Evolutionary conservation across 2,329 filamentous ascomycete genomes (phyloP), one percentile per base, ranked within the genome.

Genomic region (Teratosphaeria pseudoeucalypti): DNA sequence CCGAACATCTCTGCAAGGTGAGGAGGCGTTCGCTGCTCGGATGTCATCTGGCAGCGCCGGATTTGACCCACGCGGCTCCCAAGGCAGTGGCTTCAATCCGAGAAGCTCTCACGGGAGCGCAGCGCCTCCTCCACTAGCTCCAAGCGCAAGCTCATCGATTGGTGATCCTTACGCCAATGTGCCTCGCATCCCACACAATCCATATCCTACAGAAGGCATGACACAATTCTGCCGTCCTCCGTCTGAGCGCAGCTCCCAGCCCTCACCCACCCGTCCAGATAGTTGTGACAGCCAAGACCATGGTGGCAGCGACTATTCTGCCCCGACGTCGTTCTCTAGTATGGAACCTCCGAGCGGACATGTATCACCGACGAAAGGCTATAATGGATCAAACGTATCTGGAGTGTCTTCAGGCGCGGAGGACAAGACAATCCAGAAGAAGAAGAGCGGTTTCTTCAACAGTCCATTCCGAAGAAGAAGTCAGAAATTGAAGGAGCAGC

Each of bases 121-220:
- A 11, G 59, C 58, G n/a, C 61, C 63, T 26, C 62, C 64, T 52
- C 66, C 67, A 55, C 58, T 68, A 11, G 60, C 60, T 53, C 60
- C 34, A 16, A 47, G 26, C n/a, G 34, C 67, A 19, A 68, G 63
- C 55, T 64, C 61, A n/a, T 64, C 66, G 2, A 64, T 64, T 23
- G 63, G 63, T 5, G 78, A 76, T 59, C 85, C 91, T 64, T 81
- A 83, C 66, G 82, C 81, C 2, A 81, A 85, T 27, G 83, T 89
- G 61, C 80, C 85, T 3, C 76, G 84, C 14, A 83, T 95, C 2
- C 91, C 92, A 14, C 91, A 96, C 68, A 95, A 97, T 67, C 90
- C 94, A 10, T 96, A 96, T 71, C 92, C 92, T 0, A 84, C 88
- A 73, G 92, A 97, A 71, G 92, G 92, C 4, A 97, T 97, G 91